phyloP scores from a whole-genome alignment of 2,329 filamentous ascomycete species.

The Trichoderma afroharzianum region DNA sequence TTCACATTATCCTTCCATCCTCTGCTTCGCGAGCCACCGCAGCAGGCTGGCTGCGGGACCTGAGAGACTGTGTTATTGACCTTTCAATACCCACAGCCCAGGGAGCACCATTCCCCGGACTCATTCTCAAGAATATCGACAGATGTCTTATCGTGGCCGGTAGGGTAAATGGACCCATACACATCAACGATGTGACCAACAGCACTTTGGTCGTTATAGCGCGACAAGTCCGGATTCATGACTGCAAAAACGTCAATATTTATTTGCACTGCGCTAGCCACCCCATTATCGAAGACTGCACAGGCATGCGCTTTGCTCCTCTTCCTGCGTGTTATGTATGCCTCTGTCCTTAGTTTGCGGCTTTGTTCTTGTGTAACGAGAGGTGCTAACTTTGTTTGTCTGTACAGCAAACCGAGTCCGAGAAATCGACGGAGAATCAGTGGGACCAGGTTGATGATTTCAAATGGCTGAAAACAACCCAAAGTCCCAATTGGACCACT shows the following conservation, averaged over 20 bases:
- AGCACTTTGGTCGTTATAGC: slow-evolving; percentile 75
- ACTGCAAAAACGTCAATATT: slow-evolving; percentile 74
- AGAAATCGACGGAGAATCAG: slow-evolving; percentile 53
- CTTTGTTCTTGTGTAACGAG: not conserved
- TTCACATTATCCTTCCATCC: slow-evolving; percentile 73
- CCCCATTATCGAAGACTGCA: slow-evolving; percentile 92
- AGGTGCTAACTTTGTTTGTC: slow-evolving; percentile 6
- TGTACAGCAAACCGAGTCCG: slow-evolving; percentile 28
- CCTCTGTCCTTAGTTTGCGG: slow-evolving; percentile 19
- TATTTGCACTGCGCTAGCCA: slow-evolving; percentile 79
- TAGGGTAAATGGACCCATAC: slow-evolving; percentile 72
- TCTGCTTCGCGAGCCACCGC: slow-evolving; percentile 68
- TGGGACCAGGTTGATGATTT: slow-evolving; percentile 96
- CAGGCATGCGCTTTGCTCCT: slow-evolving; percentile 71
- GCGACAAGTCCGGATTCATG: slow-evolving; percentile 90
- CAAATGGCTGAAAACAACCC: slow-evolving; percentile 86
- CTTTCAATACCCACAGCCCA: slow-evolving; percentile 62
- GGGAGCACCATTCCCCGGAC: slow-evolving; percentile 64
- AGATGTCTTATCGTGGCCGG: slow-evolving; percentile 74
- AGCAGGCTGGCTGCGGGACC: slow-evolving; percentile 67
- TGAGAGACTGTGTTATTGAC: slow-evolving; percentile 72
- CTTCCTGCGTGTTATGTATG: slow-evolving; percentile 68
- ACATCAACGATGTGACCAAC: slow-evolving; percentile 71
- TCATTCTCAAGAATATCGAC: slow-evolving; percentile 64
- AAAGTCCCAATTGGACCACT: slow-evolving; percentile 83